These are phyloP conservation scores for Kokia cookei DNA, from an alignment of 441 rosid genomes.

Conservation along the genomic window DNA sequence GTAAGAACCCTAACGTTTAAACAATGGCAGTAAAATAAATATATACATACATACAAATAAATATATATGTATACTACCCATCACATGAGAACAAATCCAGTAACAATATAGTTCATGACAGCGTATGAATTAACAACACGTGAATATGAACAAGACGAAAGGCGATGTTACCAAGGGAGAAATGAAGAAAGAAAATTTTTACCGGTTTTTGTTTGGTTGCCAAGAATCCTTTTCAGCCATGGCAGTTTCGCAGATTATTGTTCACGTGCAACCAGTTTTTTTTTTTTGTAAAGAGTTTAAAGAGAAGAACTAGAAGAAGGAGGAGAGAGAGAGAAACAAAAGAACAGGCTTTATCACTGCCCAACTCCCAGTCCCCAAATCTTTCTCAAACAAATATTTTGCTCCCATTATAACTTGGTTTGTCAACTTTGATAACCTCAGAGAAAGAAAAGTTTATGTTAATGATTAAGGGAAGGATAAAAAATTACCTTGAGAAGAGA, in stretches of 20 bases:
- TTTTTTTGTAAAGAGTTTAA: background rate
- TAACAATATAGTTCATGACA: background rate
- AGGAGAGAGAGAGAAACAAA: background rate
- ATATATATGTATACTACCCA: background rate
- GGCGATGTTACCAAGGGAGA: conserved; percentile 22
- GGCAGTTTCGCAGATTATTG: conserved; percentile 1
- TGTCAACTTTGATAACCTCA: conserved; percentile 7
- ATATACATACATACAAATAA: background rate
- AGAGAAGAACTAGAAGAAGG: background rate
- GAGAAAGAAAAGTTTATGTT: background rate
- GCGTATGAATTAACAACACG: conserved; percentile 18
- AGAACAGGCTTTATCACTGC: background rate
- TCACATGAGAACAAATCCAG: conserved; percentile 12
- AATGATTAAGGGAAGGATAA: background rate
- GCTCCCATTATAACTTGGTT: background rate
- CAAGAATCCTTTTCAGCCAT: background rate
- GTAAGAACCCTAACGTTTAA: conserved; percentile 16
- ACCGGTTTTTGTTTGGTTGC: background rate
- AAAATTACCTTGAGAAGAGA: conserved; percentile 13
- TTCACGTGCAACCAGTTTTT: background rate
- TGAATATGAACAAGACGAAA: conserved; percentile 14
- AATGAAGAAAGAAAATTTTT: background rate
- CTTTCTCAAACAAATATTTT: background rate
- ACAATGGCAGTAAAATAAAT: conserved; percentile 11
- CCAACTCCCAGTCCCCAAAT: conserved; percentile 4